Conservation (phyloP, 257 asterid species). For the Forsythia suspensa region DNA sequence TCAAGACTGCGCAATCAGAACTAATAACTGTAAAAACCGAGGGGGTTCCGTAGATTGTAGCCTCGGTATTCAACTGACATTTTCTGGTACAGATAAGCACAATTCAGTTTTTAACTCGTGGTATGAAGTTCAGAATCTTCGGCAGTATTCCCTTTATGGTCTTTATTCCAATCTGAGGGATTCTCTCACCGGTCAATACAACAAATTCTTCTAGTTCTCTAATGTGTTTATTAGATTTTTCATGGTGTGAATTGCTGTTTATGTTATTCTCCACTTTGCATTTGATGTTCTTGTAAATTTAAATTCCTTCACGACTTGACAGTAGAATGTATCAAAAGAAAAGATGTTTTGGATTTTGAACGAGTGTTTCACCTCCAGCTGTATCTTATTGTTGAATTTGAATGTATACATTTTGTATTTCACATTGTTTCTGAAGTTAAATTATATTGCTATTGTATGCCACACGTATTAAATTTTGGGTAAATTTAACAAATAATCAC, state of each 20-base stretch:
- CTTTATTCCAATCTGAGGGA: constrained; percentile 77
- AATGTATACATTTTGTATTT: not conserved
- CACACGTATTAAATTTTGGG: not conserved
- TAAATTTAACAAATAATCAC: too few species aligned
- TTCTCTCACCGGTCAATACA: constrained; percentile 78
- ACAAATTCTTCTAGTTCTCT: constrained; percentile 49
- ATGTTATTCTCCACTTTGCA: constrained; percentile 13
- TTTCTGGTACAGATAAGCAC: constrained; percentile 94
- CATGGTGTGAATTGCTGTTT: constrained; percentile 21
- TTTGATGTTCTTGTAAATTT: constrained; percentile 9
- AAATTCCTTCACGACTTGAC: constrained; percentile 5
- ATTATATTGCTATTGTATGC: not conserved
- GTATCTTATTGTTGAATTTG: not conserved
- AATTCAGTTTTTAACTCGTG: constrained; percentile 85
- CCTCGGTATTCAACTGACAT: constrained; percentile 83
- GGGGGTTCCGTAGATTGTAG: constrained; percentile 78
- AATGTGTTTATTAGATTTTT: constrained; percentile 15
- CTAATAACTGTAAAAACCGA: constrained; percentile 60
- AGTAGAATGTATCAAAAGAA: not conserved
- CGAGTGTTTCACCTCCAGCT: not conserved
- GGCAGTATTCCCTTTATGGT: constrained; percentile 83
- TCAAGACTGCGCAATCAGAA: constrained; percentile 89
- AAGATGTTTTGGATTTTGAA: not conserved
- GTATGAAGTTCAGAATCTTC: constrained; percentile 91
- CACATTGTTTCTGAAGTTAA: not conserved